phyloP scores from a whole-genome alignment of 169 alveolate genomes.

The Cryptosporidium sp. region DNA sequence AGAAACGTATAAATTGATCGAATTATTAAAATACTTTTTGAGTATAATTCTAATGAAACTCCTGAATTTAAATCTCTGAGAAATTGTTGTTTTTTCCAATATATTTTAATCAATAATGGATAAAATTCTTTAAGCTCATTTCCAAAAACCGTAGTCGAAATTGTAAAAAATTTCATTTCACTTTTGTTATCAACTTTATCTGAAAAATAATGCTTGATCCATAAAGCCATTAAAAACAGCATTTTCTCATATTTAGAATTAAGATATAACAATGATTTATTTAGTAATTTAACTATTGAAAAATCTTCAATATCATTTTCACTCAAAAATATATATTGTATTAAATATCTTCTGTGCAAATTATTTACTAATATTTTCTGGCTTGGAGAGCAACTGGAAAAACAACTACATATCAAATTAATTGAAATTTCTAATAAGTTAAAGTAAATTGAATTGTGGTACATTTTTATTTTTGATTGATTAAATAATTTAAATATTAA shows the following conservation, averaged over 20 bases:
- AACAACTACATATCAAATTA: not conserved
- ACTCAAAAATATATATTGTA: conserved; percentile 32
- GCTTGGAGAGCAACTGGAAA: not conserved
- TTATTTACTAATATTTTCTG: not conserved
- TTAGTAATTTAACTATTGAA: not conserved
- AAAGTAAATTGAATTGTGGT: not conserved
- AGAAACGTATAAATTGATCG: not conserved
- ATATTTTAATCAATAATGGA: conserved; percentile 22
- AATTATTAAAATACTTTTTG: not conserved
- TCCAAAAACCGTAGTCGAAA: not conserved
- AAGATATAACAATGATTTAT: not conserved
- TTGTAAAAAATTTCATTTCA: not conserved
- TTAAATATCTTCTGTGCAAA: not conserved
- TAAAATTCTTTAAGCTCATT: conserved; percentile 12
- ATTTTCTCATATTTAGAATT: conserved; percentile 14
- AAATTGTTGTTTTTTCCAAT: conserved; percentile 4
- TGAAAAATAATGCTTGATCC: conserved; percentile 29
- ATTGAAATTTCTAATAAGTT: not conserved
- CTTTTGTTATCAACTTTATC: not conserved
- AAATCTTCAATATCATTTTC: not conserved
- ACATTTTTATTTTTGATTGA: not conserved
- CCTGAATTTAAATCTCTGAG: not conserved
- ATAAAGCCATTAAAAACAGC: not conserved
- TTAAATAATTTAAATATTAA: conserved; percentile 1
- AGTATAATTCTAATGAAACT: not conserved